A percentile compares a stretch with the other conserved stretches of the same genome.
These are phyloP conservation scores for Rhododendron mucronatum DNA, from an alignment of 148 eudicot species.

Conservation along the genomic window DNA sequence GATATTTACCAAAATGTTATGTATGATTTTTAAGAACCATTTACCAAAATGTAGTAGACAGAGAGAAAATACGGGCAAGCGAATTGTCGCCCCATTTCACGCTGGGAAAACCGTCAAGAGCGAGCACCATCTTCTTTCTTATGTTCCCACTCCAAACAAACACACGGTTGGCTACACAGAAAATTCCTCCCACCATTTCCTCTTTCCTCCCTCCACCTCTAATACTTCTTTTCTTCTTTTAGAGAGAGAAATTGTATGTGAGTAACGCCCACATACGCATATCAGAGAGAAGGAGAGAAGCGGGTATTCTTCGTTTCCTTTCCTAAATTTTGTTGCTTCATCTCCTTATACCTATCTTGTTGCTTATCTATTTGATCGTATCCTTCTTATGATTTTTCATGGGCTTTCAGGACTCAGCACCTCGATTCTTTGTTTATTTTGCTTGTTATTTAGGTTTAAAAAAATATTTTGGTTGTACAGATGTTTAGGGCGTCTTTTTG, in stretches of 20 bases:
- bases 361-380: not conserved
- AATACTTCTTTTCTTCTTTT: not conserved
- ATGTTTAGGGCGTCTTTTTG: not conserved
- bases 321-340: not conserved
- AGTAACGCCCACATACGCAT: not conserved
- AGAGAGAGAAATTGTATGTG: not conserved
- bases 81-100: too few species aligned
- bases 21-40: too few species aligned
- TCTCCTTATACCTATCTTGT: not conserved
- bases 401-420: not conserved
- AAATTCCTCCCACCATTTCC: not conserved
- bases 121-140: not conserved
- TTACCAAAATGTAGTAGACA: too few species aligned
- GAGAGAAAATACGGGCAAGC: too few species aligned
- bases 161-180: not conserved
- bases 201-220: not conserved
- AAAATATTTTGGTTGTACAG: not conserved
- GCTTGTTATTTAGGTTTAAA: not conserved
- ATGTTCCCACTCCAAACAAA: not conserved
- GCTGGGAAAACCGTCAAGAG: not conserved
- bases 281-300: not conserved
- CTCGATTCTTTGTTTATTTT: not conserved
- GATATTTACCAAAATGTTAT: too few species aligned
- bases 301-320: slow-evolving; percentile 3
- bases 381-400: not conserved